These are phyloP conservation scores for Aspergillus carlsbadensis DNA, from an alignment of 495 filamentous ascomycete genomes.

Conservation along the genomic window DNA sequence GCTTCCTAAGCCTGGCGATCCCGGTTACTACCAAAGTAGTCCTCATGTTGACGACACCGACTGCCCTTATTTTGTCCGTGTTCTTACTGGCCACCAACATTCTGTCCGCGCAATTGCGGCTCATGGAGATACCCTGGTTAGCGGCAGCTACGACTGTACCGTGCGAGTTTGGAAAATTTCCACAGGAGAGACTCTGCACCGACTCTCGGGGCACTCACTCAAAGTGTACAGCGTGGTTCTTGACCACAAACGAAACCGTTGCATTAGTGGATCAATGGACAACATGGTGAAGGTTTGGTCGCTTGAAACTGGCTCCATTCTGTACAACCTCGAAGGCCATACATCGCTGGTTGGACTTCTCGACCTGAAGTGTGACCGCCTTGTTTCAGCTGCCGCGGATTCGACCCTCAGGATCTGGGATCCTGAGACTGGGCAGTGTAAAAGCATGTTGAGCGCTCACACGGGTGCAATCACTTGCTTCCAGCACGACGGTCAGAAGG, in stretches of 20 bases:
- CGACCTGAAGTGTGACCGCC: constrained; percentile 79
- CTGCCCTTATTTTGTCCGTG: constrained; percentile 91
- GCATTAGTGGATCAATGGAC: constrained; percentile 98
- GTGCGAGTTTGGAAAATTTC: constrained; percentile 98
- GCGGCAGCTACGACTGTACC: constrained; percentile 94
- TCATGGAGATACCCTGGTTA: constrained; percentile 94
- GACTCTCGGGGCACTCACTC: constrained; percentile 82
- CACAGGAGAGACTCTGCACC: constrained; percentile 84
- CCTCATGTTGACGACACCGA: constrained; percentile 76
- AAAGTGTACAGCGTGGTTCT: constrained; percentile 99
- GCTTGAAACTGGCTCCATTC: constrained; percentile 77
- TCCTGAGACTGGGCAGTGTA: constrained; percentile 88
- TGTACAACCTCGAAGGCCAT: constrained; percentile 93
- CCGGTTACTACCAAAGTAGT: constrained; percentile 71
- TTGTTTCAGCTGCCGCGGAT: constrained; percentile 94
- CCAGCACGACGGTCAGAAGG: constrained; percentile 95
- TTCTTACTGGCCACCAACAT: constrained; percentile 81
- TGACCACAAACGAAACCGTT: constrained; percentile 87
- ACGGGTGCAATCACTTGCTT: constrained; percentile 99
- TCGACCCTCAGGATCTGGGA: constrained; percentile 97
- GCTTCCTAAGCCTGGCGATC: constrained; percentile 77
- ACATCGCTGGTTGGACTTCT: constrained; percentile 90
- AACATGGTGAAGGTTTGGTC: constrained; percentile 98
- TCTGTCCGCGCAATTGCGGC: constrained; percentile 98
- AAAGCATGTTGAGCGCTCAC: constrained; percentile 83